Conservation (phyloP, 805 yeast species). For the Peterozyma toletana region DNA sequence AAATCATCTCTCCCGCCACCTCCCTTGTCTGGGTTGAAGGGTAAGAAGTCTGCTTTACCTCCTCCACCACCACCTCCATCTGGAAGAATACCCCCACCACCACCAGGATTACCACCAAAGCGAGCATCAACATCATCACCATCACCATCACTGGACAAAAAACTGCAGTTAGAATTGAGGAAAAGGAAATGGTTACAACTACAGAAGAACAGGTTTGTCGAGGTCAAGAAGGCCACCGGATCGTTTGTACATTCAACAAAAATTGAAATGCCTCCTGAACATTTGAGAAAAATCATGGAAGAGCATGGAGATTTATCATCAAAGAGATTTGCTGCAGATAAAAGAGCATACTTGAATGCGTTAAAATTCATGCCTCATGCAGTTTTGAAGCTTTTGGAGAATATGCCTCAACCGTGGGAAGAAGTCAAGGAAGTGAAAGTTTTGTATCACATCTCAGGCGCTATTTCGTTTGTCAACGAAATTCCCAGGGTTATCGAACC, state of each 20-base stretch:
- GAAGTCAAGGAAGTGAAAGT: conserved; percentile 77
- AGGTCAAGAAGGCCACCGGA: conserved; percentile 23
- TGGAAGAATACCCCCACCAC: conserved; percentile 20
- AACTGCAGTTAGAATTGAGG: conserved; percentile 27
- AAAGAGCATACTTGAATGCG: conserved; percentile 83
- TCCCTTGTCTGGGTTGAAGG: conserved; percentile 16
- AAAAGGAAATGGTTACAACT: conserved; percentile 53
- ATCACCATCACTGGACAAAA: conserved; percentile 8
- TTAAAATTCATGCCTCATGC: conserved; percentile 96
- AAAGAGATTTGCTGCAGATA: conserved; percentile 72
- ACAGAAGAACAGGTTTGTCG: conserved; percentile 52
- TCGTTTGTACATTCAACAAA: conserved; percentile 54
- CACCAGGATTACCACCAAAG: conserved; percentile 19
- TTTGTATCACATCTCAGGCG: conserved; percentile 85
- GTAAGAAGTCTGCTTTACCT: not conserved
- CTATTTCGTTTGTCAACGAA: conserved; percentile 92
- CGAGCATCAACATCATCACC: conserved; percentile 12
- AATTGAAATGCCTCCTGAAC: conserved; percentile 90
- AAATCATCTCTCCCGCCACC: conserved; percentile 13
- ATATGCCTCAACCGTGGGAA: conserved; percentile 99
- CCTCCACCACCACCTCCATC: conserved; percentile 8
- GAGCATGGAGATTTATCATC: conserved; percentile 85
- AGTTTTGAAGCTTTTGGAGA: conserved; percentile 76
- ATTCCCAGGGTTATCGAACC: conserved; percentile 89
- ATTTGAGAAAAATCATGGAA: conserved; percentile 72